Conservation (phyloP, 441 rosid species). For the Flueggea neowawraea region DNA sequence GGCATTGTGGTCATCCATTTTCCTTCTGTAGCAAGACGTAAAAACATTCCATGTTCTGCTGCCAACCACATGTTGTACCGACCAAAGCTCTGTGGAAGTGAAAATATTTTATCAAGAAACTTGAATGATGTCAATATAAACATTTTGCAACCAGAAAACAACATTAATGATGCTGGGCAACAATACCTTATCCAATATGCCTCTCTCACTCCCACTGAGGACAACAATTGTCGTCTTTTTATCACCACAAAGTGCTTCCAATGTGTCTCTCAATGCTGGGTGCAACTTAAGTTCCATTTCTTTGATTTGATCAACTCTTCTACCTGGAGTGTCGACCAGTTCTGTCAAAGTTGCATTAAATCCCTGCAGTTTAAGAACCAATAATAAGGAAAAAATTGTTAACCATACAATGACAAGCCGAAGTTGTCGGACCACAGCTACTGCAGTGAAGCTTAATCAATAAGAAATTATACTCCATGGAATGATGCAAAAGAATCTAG, state of each 20-base stretch:
- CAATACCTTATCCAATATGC: constrained; percentile 64
- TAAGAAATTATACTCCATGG: too few relatives aligned
- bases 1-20: constrained; percentile 99
- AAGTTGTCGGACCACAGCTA: too few relatives aligned
- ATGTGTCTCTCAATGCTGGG: constrained; percentile 63
- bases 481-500: too few relatives aligned
- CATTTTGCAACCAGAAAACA: background rate
- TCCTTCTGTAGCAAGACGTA: constrained; percentile 64
- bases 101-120: constrained; percentile 9
- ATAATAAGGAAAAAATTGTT: background rate
- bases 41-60: constrained; percentile 98
- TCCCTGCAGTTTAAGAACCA: constrained; percentile 51
- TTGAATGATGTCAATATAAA: constrained; percentile 10
- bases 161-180: constrained; percentile 3
- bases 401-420: background rate
- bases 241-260: constrained; percentile 70
- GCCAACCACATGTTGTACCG: constrained; percentile 95
- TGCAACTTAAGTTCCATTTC: constrained; percentile 97
- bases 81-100: constrained; percentile 66
- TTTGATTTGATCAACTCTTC: constrained; percentile 94
- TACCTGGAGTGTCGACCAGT: constrained; percentile 80
- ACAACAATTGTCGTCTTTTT: constrained; percentile 75
- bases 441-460: too few relatives aligned
- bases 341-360: constrained; percentile 97
- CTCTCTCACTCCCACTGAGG: constrained; percentile 82